phyloP scores from a whole-genome alignment of 306 rosid species.

The Casuarina glauca region DNA sequence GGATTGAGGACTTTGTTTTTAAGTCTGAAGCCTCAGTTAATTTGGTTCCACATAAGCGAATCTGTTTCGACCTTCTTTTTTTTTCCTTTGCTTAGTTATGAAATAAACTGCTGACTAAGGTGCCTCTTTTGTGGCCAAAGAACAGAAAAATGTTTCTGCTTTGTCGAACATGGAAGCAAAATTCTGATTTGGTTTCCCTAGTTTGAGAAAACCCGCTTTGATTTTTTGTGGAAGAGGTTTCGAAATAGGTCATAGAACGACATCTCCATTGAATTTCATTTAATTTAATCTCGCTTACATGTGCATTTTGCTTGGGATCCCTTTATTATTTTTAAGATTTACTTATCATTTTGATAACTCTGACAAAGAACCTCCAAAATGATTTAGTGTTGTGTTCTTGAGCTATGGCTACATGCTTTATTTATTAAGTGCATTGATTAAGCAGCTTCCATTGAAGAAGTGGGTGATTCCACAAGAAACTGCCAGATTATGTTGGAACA shows the following conservation, averaged over 20 bases:
- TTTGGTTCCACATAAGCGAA: not conserved
- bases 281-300: no score
- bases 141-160: not conserved
- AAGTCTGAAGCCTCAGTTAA: not conserved
- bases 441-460: not conserved
- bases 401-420: not conserved
- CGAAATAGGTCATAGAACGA: no score
- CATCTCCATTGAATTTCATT: no score
- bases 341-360: no score
- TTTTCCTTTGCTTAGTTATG: not conserved
- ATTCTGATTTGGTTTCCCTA: not conserved
- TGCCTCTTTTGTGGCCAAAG: not conserved
- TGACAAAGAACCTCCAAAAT: no score
- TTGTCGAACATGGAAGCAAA: not conserved
- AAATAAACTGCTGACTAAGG: not conserved
- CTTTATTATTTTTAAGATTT: no score
- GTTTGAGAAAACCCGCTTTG: no score
- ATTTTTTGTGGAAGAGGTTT: no score
- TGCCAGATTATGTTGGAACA: constrained; percentile 48
- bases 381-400: no score
- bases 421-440: not conserved
- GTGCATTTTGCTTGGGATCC: no score
- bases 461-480: not conserved
- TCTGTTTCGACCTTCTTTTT: not conserved
- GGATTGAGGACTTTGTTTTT: not conserved